Base-by-base conservation (phyloP, 768 basidiomycete genomes). In the Lactarius deliciosus region DNA sequence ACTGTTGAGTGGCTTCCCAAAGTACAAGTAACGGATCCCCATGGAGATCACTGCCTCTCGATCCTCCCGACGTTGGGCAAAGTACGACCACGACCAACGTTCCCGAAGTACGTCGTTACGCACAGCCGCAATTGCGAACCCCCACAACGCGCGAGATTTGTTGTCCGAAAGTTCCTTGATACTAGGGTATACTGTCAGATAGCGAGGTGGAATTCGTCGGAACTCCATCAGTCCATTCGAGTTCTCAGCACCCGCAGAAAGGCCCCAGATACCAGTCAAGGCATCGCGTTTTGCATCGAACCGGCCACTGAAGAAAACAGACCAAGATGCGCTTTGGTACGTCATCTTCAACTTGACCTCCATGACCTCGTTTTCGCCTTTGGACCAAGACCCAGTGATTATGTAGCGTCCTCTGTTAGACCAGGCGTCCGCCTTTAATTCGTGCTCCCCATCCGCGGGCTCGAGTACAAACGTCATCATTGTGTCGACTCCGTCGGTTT, bases 51-150 rank as follows among this genome's bases (percentile, higher is more conserved):
- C 47, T 0, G 68, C 56, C 7, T 66, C 38, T 25, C 77, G 63
- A 4, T 68, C 64, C 57, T 73, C 69, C 25, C 75, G 68, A 36
- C 77, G 73, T 55, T 75, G 73, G 36, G 69, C 34, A 69, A 78
- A 76, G 58, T 72, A 76, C 40, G 71, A 60, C 76, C 76, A 77
- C 9, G 74, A 61, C 74, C 73, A 77, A 2, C 63, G 64, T 34
- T 66, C 54, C 47, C 72, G 67, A 4, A 72, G 71, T 5, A 78
- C 55, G 16, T 71, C 65, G 40, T 67, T 59, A 11, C 59, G 57
- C 3, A 74, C 71, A 7, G 75, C 73, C 0, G 43, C 43, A 34
- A 74, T 72, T 11, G 77, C 78, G 55, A 72, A 77, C 9, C 54
- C 63, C 77, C 76, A 78, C 22, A 74, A 59, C 6, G 75, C 73